phyloP scores from a whole-genome alignment of 129 eudicot genomes.

The Helianthus tuberosus region DNA sequence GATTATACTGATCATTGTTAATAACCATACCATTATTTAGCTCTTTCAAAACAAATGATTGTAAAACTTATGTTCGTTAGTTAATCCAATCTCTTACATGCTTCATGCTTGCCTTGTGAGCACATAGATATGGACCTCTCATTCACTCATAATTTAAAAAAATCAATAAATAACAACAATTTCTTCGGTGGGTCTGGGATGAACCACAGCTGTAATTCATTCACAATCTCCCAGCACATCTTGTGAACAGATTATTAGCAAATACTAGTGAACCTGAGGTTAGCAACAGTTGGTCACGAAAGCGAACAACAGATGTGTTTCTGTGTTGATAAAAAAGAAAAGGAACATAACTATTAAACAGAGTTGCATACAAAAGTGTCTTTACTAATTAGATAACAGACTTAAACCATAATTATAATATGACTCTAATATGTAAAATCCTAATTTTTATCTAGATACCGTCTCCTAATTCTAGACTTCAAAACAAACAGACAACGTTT shows the following conservation, averaged over 20 bases:
- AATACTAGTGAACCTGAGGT: neutral
- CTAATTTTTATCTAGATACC: neutral
- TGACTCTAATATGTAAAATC: neutral
- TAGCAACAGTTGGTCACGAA: neutral
- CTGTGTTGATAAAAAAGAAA: neutral
- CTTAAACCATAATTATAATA: neutral
- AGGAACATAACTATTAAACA: neutral
- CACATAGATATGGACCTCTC: neutral
- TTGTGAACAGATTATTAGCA: neutral
- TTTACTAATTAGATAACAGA: neutral
- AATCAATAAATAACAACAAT: neutral
- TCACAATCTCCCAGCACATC: neutral
- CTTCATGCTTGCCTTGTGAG: neutral
- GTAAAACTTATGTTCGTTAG: neutral
- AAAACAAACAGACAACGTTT: too few relatives aligned
- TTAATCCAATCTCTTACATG: neutral
- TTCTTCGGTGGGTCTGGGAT: neutral
- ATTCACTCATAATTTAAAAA: neutral
- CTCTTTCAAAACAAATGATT: neutral
- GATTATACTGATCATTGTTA: neutral
- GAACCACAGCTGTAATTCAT: neutral
- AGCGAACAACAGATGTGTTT: neutral
- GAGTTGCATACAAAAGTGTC: neutral
- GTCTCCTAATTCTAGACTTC: too few relatives aligned
- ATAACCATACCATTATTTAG: neutral